Evolutionary conservation across 768 basidiomycete genomes (phyloP).

Genomic region (Tulasnella sp.): DNA sequence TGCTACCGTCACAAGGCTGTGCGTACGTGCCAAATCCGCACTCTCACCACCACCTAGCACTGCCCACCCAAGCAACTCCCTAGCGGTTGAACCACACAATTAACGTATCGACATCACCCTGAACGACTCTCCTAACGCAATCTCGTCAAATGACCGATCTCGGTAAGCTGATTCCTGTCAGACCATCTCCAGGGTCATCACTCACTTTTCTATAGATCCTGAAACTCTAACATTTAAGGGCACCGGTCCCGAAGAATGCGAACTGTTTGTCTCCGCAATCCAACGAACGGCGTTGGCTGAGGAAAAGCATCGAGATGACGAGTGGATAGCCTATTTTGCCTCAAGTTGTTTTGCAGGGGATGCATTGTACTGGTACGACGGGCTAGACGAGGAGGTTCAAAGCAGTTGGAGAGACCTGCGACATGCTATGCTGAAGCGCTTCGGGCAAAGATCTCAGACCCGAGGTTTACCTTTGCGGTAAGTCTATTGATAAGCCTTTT

Average conservation of each 20-base stretch:
- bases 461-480: not conserved
- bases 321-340: slow-evolving; percentile 7
- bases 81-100: not conserved
- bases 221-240: not conserved
- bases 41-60: not conserved
- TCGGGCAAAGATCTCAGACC: not conserved
- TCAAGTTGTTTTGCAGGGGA: slow-evolving; percentile 6
- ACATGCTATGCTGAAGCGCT: not conserved
- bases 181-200: not conserved
- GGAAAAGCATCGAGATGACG: not conserved
- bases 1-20: not conserved
- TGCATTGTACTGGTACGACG: slow-evolving; percentile 15
- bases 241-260: not conserved
- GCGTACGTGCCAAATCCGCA: not conserved
- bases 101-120: not conserved
- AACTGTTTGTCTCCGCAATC: not conserved
- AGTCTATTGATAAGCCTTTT: not conserved
- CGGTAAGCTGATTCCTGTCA: not conserved
- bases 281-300: not conserved
- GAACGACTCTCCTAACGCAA: not conserved
- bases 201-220: not conserved
- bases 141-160: not conserved
- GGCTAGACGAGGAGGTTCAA: not conserved
- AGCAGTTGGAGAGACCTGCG: not conserved
- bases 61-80: not conserved